Evolutionary conservation across 305 asterid species (phyloP).

Genomic region (Plantago lanceolata): DNA sequence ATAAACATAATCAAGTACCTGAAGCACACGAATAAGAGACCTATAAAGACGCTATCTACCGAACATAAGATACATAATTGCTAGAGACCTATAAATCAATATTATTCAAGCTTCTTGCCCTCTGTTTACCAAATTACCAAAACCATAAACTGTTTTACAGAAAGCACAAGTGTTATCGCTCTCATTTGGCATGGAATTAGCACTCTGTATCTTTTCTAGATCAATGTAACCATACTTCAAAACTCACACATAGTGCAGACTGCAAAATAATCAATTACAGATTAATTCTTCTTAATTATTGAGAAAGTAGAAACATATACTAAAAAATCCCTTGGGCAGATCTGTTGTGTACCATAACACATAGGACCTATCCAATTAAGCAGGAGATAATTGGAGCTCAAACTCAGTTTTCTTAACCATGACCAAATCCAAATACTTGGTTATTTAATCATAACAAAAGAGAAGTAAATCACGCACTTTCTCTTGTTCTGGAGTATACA

Average conservation of each 20-base stretch:
- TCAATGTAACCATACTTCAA: slow-evolving; percentile 3
- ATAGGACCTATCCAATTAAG: slow-evolving; percentile 16
- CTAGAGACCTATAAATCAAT: slow-evolving; percentile 9
- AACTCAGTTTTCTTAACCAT: slow-evolving; percentile 22
- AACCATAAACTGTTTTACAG: slow-evolving; percentile 18
- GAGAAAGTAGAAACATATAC: slow-evolving; percentile 14
- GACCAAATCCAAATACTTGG: neutral
- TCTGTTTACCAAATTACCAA: slow-evolving; percentile 16
- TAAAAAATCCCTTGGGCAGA: neutral
- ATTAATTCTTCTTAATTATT: slow-evolving; percentile 11
- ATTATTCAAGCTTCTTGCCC: slow-evolving; percentile 13
- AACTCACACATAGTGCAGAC: neutral
- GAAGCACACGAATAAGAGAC: slow-evolving; percentile 8
- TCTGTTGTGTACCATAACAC: slow-evolving; percentile 2
- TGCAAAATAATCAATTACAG: slow-evolving; percentile 14
- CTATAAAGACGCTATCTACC: neutral
- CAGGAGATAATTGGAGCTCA: slow-evolving; percentile 15
- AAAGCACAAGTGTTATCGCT: slow-evolving; percentile 7
- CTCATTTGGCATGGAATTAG: neutral
- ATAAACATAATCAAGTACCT: slow-evolving; percentile 21
- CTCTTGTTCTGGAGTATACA: slow-evolving; percentile 74
- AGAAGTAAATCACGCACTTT: slow-evolving; percentile 48
- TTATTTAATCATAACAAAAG: slow-evolving; percentile 20
- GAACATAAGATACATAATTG: slow-evolving; percentile 6
- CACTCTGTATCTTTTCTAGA: slow-evolving; percentile 17